These are phyloP conservation scores for Microstegium vimineum DNA, from an alignment of 176 grass and related monocot genomes.

Conservation along the genomic window DNA sequence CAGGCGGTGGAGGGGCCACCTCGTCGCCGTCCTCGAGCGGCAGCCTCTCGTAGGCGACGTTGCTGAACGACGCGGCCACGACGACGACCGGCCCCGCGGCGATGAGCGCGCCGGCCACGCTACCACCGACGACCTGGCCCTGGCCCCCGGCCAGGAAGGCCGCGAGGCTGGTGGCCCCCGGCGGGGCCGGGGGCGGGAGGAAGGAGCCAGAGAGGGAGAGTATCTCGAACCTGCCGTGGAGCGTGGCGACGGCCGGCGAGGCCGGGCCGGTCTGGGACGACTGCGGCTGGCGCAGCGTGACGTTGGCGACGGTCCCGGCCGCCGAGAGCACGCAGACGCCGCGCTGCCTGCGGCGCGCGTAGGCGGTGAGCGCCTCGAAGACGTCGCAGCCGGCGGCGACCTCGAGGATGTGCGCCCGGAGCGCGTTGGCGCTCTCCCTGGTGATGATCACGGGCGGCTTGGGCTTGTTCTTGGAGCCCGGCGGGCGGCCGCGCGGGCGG, in stretches of 20 bases:
- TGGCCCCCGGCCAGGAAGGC: slow-evolving; percentile 76
- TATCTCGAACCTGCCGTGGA: slow-evolving; percentile 93
- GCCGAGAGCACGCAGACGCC: slow-evolving; percentile 89
- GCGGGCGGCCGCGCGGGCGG: slow-evolving; percentile 75
- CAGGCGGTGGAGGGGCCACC: slow-evolving; percentile 33
- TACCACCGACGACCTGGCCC: slow-evolving; percentile 88
- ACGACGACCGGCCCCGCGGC: slow-evolving; percentile 80
- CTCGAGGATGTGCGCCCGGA: slow-evolving; percentile 87
- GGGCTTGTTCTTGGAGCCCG: slow-evolving; percentile 97
- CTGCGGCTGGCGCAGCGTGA: slow-evolving; percentile 70
- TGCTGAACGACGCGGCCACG: slow-evolving; percentile 90
- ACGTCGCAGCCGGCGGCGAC: slow-evolving; percentile 84
- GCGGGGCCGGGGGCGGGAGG: slow-evolving; percentile 84
- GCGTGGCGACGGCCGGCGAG: slow-evolving; percentile 48
- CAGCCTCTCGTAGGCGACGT: slow-evolving; percentile 96
- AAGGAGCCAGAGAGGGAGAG: slow-evolving; percentile 94
- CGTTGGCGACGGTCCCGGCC: slow-evolving; percentile 77
- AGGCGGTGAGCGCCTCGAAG: slow-evolving; percentile 73
- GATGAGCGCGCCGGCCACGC: slow-evolving; percentile 70
- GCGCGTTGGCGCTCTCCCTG: slow-evolving; percentile 90
- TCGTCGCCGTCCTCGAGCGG: slow-evolving; percentile 92
- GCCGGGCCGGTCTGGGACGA: slow-evolving; percentile 31
- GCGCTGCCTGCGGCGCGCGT: slow-evolving; percentile 84
- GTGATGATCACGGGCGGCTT: slow-evolving; percentile 98
- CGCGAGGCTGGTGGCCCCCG: slow-evolving; percentile 88